phyloP scores from a whole-genome alignment of 495 filamentous ascomycete genomes.

The Aspergillus kassunensis region DNA sequence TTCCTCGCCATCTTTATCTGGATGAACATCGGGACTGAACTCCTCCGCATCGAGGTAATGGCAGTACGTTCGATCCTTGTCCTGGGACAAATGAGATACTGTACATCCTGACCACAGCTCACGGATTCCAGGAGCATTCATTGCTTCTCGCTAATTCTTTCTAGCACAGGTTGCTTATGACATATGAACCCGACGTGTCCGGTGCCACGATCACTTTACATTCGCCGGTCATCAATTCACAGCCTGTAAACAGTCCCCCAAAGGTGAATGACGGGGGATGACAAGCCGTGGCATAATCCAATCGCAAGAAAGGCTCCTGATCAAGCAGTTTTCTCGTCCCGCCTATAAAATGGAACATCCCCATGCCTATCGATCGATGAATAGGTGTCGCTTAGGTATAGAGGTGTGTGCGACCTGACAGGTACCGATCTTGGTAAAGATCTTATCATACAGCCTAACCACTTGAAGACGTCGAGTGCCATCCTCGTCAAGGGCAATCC shows the following conservation, averaged over 20 bases:
- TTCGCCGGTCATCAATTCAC: neutral
- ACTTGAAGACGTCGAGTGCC: constrained; percentile 45
- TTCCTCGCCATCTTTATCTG: constrained; percentile 25
- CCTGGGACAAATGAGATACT: no score
- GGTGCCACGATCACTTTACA: constrained; percentile 27
- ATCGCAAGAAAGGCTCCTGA: constrained; percentile 21
- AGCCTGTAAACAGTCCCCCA: neutral
- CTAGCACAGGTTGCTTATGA: constrained; percentile 25
- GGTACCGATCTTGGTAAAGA: constrained; percentile 32
- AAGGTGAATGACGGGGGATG: neutral
- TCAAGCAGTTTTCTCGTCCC: constrained; percentile 18
- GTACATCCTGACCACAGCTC: constrained; percentile 32
- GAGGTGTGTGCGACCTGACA: no score
- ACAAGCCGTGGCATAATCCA: constrained; percentile 28
- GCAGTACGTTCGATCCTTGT: no score
- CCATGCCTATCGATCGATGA: constrained; percentile 22
- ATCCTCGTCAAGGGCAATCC: constrained; percentile 49
- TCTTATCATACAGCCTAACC: constrained; percentile 37
- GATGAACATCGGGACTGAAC: constrained; percentile 36
- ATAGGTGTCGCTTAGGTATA: no score
- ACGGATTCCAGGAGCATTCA: constrained; percentile 23
- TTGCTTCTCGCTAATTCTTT: constrained; percentile 24
- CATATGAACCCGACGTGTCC: constrained; percentile 35
- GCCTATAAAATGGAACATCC: constrained; percentile 25
- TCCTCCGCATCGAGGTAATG: no score